Base-by-base conservation (phyloP, 1,284 basidiomycete species). In the Naganishia liquefaciens region DNA sequence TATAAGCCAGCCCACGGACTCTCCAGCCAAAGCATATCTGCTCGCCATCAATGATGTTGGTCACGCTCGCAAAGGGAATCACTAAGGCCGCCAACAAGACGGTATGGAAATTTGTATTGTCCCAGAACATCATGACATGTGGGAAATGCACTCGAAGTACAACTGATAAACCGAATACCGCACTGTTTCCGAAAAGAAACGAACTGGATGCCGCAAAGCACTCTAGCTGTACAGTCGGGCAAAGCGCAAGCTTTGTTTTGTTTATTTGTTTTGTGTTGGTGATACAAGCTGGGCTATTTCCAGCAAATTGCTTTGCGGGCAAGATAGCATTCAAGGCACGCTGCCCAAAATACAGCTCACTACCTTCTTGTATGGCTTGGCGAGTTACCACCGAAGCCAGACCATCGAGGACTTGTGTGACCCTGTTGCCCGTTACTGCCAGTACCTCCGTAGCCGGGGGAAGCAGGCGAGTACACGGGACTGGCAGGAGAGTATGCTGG, bases 381-480 rank as follows among this genome's bases (percentile, higher is more conserved):
- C 17, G 60, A 62, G 60, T 62, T 62, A n/a, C 60, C 60, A 13
- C 60, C 60, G 42, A 52, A 62, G 46, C 57, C 57, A 21, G 46
- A 50, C 57, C 57, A 60, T 50, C 57, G n/a, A 37, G 57, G 57
- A 27, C 57, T 60, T 3, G 57, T 60, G 30, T 60, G 57, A 25
- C 57, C 57, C 17, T 17, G 51, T 23, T 60, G 57, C 21, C 46
- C 57, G 27, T 60, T 60, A 23, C 46, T 46, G 30, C 46, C 57
- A 13, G 57, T 19, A 25, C n/a, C 68, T 68, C 42, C 65, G 68
- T 54, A 50, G 74, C 88, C 88, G 3, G 90, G 91, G 42, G 89
- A 91, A 6, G 90, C 85, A 0, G 91, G 89, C 33, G 89, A 91
- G 82, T 89, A 86, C 65, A 89, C 87, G 21, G 84, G 84, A 33